These are phyloP conservation scores for Paxillus ammoniavirescens DNA, from an alignment of 768 basidiomycete species.

Conservation along the genomic window DNA sequence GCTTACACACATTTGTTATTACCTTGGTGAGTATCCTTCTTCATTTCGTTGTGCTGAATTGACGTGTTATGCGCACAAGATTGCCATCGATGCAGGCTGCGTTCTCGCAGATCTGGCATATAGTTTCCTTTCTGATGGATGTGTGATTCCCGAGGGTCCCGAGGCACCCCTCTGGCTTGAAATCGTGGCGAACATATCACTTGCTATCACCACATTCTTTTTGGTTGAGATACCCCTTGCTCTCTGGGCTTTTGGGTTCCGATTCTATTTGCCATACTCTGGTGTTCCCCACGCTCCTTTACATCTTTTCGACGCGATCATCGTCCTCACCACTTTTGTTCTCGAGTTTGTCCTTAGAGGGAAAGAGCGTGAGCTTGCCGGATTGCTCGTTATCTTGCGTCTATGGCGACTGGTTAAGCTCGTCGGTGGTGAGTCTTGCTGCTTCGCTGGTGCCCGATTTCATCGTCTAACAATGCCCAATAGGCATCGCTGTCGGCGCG, in stretches of 20 bases:
- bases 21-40: conserved; percentile 44
- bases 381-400: conserved; percentile 69
- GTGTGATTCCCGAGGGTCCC: conserved; percentile 40
- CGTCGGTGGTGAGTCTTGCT: conserved; percentile 46
- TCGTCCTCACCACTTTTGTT: conserved; percentile 72
- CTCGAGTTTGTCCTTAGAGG: conserved; percentile 71
- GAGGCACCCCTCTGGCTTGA: conserved; percentile 62
- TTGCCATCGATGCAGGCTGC: conserved; percentile 61
- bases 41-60: conserved; percentile 16
- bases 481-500: conserved; percentile 75
- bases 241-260: conserved; percentile 63
- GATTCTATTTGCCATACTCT: conserved; percentile 63
- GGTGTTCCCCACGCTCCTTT: conserved; percentile 51
- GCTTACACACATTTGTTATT: conserved; percentile 57
- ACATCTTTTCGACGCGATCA: conserved; percentile 72
- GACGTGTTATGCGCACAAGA: conserved; percentile 34
- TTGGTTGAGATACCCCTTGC: conserved; percentile 73
- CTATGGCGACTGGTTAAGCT: conserved; percentile 81
- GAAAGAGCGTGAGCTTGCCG: conserved; percentile 66
- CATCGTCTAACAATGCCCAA: conserved; percentile 1
- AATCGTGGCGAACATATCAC: conserved; percentile 58
- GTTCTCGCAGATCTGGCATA: conserved; percentile 74
- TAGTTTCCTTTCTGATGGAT: conserved; percentile 57
- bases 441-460: not conserved
- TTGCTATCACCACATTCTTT: conserved; percentile 70